phyloP scores from a whole-genome alignment of 2,329 filamentous ascomycete genomes.

The Talaromyces sp. region DNA sequence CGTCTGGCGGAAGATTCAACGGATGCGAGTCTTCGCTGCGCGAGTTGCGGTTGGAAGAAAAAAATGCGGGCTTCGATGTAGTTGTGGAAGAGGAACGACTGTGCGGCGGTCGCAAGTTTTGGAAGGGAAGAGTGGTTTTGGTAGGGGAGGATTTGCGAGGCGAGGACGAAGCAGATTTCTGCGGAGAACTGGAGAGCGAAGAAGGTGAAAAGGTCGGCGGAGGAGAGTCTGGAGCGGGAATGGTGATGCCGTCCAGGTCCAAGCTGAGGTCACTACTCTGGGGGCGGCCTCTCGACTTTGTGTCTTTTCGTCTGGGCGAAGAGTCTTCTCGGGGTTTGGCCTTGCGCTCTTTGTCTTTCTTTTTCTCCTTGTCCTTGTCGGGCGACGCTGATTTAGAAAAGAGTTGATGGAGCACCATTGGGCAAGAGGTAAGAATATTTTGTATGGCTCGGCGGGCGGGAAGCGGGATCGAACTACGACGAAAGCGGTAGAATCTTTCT shows the following conservation, averaged over 20 bases:
- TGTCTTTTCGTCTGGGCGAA: constrained; percentile 1
- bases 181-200: constrained; percentile 20
- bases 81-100: constrained; percentile 32
- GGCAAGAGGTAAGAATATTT: not conserved
- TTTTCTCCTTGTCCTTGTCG: constrained; percentile 26
- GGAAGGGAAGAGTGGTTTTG: constrained; percentile 22
- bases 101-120: constrained; percentile 21
- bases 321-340: constrained; percentile 6
- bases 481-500: constrained; percentile 38
- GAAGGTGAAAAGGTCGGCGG: constrained; percentile 4
- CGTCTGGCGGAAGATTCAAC: constrained; percentile 83
- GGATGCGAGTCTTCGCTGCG: constrained; percentile 72
- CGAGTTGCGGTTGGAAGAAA: constrained; percentile 38
- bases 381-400: constrained; percentile 34
- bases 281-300: not conserved
- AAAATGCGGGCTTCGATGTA: constrained; percentile 26
- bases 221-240: constrained; percentile 17
- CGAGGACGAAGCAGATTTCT: constrained; percentile 22
- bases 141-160: constrained; percentile 20
- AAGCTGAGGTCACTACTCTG: not conserved
- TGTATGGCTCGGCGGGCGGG: constrained; percentile 22
- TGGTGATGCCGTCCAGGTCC: constrained; percentile 9
- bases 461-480: constrained; percentile 34
- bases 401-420: constrained; percentile 39
- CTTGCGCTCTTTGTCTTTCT: constrained; percentile 23